phyloP scores from a whole-genome alignment of 202 grass and related monocot genomes.

The Schoenoplectus tabernaemontani region DNA sequence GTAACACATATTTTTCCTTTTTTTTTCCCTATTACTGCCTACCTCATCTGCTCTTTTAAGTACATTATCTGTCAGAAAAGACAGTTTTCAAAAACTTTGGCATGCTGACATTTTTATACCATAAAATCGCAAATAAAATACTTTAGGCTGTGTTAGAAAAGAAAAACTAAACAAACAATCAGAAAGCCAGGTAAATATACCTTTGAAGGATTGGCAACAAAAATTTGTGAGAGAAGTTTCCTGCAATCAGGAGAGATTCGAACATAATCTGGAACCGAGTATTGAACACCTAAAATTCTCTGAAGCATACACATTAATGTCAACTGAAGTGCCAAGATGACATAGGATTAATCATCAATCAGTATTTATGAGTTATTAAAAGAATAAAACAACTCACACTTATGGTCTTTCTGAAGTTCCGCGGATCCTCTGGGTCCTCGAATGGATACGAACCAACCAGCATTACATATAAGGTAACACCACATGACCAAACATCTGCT shows the following conservation, averaged over 20 bases:
- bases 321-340: slow-evolving; percentile 1
- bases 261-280: slow-evolving; percentile 74
- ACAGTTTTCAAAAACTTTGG: too few relatives aligned
- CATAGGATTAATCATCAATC: background rate
- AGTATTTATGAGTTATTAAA: background rate
- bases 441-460: slow-evolving; percentile 90
- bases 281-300: slow-evolving; percentile 88
- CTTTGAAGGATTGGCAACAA: slow-evolving; percentile 80
- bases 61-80: too few relatives aligned
- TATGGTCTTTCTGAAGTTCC: slow-evolving; percentile 77
- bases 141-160: background rate
- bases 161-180: background rate
- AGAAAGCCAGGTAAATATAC: slow-evolving; percentile 25
- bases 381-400: slow-evolving; percentile 29
- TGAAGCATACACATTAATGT: slow-evolving; percentile 23
- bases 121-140: background rate
- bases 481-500: slow-evolving; percentile 90
- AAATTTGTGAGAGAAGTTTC: slow-evolving; percentile 80
- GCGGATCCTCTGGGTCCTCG: slow-evolving; percentile 78
- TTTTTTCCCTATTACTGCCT: background rate
- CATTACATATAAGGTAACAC: slow-evolving; percentile 91
- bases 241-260: slow-evolving; percentile 68
- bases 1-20: background rate
- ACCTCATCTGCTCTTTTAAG: background rate
- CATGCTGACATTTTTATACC: background rate